Evolutionary conservation across 1,284 basidiomycete species (phyloP).

Genomic region (Naganishia liquefaciens): DNA sequence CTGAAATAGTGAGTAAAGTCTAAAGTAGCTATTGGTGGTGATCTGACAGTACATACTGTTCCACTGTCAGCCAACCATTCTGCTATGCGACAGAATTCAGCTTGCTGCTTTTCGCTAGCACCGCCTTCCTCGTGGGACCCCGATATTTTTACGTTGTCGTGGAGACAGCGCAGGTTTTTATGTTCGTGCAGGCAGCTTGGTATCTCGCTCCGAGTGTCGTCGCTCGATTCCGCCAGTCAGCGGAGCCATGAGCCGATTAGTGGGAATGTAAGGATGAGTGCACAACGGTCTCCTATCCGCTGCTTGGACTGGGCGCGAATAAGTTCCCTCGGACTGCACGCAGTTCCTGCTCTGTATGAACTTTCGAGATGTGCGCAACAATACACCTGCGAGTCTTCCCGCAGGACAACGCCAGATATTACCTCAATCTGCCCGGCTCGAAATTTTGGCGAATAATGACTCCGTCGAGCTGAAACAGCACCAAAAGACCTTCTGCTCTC

Average conservation of each 20-base stretch:
- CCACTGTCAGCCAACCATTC: conserved; percentile 38
- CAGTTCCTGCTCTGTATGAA: background rate
- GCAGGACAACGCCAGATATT: background rate
- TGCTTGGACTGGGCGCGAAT: no score
- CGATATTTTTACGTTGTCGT: conserved; percentile 44
- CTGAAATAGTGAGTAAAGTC: conserved; percentile 17
- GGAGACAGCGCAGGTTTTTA: conserved; percentile 11
- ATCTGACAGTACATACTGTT: background rate
- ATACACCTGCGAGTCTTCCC: background rate
- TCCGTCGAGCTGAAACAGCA: background rate
- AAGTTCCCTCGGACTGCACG: no score
- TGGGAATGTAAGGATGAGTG: background rate
- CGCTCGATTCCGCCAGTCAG: background rate
- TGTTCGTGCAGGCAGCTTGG: conserved; percentile 21
- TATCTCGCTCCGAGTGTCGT: background rate
- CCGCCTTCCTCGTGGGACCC: conserved; percentile 64
- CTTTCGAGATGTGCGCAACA: background rate
- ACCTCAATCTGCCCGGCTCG: no score
- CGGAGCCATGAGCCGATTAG: background rate
- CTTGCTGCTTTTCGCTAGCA: conserved; percentile 58
- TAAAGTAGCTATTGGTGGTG: background rate
- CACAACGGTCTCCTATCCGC: no score
- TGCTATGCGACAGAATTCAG: conserved; percentile 56
- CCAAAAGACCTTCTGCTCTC: background rate
- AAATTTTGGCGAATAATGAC: background rate